Evolutionary conservation across 2,329 filamentous ascomycete species (phyloP), one percentile per base, ranked within the genome.

Genomic region (Daldinia sp.): DNA sequence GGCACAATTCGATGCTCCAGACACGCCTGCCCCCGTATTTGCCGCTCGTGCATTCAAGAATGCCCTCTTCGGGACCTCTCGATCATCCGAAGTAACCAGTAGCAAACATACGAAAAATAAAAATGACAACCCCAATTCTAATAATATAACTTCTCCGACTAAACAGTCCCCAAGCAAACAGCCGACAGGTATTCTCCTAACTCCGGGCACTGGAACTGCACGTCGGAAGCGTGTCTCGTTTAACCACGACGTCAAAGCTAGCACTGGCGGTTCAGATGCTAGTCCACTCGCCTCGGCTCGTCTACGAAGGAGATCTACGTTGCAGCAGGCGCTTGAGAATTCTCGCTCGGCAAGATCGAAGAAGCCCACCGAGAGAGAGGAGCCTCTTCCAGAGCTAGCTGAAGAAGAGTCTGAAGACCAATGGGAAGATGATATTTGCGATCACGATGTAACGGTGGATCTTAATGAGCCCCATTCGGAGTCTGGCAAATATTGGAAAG

Each of bases 401-500:
- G 66, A 66, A 2, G 68, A 66, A 1, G 67, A 68, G 27, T 71
- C 69, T 0, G 74, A 85, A 1, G 83, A 81, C 21, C 81, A 81
- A 19, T 86, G 84, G 83, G 85, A 87, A 61, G 83, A 84, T 47
- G 81, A 84, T 34, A 73, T 77, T 30, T 79, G 77, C 68, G 84
- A 86, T 52, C 81, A 83, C 56, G 89, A 93, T 69, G 78, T 88
- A 58, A 92, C 90, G 0, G 77, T 89, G 48, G 90, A 93, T 70
- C 78, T 92, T 49, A 89, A 90, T 65, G 88, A 92, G 70, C 91
- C 91, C 5, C 85, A 88, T 66, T 92, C 90, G 1, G 85, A 90
- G 61, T 93, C 90, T 3, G 91, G 90, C 5, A 87, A 85, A 70
- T 93, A 91, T 76, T 94, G 91, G 91, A 94, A 94, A 77, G 83